Evolutionary conservation across 208 protist genomes (phyloP).

Genomic region (Blastocrithidia nonstop): DNA sequence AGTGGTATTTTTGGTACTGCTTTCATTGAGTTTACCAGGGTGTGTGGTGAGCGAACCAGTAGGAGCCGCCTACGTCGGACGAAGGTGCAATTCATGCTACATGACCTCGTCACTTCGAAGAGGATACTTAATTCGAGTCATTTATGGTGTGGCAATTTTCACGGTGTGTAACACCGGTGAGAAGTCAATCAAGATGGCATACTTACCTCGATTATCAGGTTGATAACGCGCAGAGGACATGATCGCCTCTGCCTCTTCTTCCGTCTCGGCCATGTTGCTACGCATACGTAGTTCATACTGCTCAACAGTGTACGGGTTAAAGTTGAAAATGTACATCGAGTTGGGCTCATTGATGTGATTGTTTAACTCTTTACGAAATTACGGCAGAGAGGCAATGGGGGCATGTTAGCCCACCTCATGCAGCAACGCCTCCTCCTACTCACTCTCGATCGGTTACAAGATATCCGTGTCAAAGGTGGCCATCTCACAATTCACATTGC

Average conservation of each 20-base stretch:
- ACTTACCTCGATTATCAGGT: conserved; percentile 33
- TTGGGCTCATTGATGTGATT: conserved; percentile 25
- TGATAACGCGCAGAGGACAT: conserved; percentile 19
- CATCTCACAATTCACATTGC: conserved; percentile 65
- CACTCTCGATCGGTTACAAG: conserved; percentile 20
- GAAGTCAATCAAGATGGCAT: conserved; percentile 65
- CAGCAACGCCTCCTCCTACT: conserved; percentile 16
- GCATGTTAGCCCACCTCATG: conserved; percentile 56
- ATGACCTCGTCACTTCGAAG: neutral
- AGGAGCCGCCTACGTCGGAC: neutral
- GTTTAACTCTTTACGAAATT: conserved; percentile 75
- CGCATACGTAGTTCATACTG: conserved; percentile 57
- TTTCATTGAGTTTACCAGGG: neutral
- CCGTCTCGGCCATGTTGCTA: conserved; percentile 53
- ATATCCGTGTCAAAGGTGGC: conserved; percentile 66
- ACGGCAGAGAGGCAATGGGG: conserved; percentile 42
- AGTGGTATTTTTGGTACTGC: conserved; percentile 1
- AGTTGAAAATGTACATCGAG: conserved; percentile 76
- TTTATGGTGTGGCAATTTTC: conserved; percentile 37
- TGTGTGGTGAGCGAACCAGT: neutral
- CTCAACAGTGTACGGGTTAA: conserved; percentile 78
- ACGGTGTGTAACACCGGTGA: conserved; percentile 47
- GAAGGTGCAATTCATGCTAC: neutral
- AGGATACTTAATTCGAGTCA: conserved; percentile 21
- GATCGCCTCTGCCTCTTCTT: conserved; percentile 35